These are phyloP conservation scores for Saccharomycopsis malanga DNA, from an alignment of 805 yeast genomes.

Conservation along the genomic window DNA sequence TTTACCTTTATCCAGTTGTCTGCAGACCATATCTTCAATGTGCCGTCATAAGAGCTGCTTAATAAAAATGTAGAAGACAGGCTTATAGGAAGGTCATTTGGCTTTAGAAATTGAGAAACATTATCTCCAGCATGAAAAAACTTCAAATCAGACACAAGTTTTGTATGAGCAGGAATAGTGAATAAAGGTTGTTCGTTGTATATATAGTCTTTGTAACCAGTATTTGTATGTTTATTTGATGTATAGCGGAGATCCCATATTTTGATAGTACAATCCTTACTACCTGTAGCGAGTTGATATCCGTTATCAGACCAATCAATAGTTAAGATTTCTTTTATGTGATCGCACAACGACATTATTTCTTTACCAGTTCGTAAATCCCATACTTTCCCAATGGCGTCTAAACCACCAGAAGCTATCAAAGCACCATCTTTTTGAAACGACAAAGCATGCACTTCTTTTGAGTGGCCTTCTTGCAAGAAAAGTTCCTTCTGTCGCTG, in stretches of 20 bases:
- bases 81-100: conserved; percentile 28
- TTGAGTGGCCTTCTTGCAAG: conserved; percentile 82
- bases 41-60: conserved; percentile 67
- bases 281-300: conserved; percentile 68
- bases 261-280: conserved; percentile 73
- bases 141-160: conserved; percentile 58
- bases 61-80: conserved; percentile 42
- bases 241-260: conserved; percentile 75
- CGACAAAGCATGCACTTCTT: conserved; percentile 54
- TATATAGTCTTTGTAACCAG: conserved; percentile 13
- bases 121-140: conserved; percentile 33
- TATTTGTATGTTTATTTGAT: conserved; percentile 27
- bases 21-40: conserved; percentile 53
- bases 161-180: conserved; percentile 69
- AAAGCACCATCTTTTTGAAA: conserved; percentile 77
- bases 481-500: conserved; percentile 41
- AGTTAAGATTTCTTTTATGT: conserved; percentile 62
- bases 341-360: conserved; percentile 54
- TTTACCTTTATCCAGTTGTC: conserved; percentile 62
- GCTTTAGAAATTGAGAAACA: conserved; percentile 28
- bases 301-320: conserved; percentile 76
- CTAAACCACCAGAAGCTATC: conserved; percentile 70
- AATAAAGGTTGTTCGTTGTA: conserved; percentile 23
- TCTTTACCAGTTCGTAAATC: conserved; percentile 75
- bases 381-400: conserved; percentile 71